Conservation (phyloP, 768 basidiomycete species). For the Russula vinacea region DNA sequence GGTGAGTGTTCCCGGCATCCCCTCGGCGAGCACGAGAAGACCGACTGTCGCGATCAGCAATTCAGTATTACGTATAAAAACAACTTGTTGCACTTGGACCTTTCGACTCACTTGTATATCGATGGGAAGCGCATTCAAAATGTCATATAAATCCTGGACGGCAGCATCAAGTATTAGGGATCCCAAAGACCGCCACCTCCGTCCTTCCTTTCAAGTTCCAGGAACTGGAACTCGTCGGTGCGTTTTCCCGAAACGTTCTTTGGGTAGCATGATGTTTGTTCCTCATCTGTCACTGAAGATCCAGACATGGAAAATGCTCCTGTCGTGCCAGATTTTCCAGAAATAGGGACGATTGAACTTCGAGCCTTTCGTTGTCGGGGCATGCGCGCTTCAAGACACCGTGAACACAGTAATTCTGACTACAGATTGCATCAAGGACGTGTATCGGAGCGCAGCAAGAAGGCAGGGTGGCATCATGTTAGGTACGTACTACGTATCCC, state of each 20-base stretch:
- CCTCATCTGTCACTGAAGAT: background rate
- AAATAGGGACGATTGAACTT: slow-evolving; percentile 13
- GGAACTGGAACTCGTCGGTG: background rate
- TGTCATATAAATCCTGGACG: background rate
- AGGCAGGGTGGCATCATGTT: slow-evolving; percentile 17
- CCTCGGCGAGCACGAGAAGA: too few relatives aligned
- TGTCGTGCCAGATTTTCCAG: background rate
- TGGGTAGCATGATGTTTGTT: background rate
- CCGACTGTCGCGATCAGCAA: too few relatives aligned
- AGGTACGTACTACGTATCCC: background rate
- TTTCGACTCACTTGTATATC: too few relatives aligned
- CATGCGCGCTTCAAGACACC: too few relatives aligned
- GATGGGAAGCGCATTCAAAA: too few relatives aligned
- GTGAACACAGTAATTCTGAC: too few relatives aligned
- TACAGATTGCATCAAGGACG: background rate
- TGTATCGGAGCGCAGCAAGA: slow-evolving; percentile 12
- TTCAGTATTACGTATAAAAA: too few relatives aligned
- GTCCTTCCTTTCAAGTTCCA: slow-evolving; percentile 1
- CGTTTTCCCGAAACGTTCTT: too few relatives aligned
- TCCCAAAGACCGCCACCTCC: background rate
- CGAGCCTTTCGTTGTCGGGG: background rate
- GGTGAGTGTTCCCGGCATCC: too few relatives aligned
- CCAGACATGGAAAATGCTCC: background rate
- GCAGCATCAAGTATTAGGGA: background rate
- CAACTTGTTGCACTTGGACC: too few relatives aligned